phyloP scores from a whole-genome alignment of 495 filamentous ascomycete genomes.

The Copromyces sp. region DNA sequence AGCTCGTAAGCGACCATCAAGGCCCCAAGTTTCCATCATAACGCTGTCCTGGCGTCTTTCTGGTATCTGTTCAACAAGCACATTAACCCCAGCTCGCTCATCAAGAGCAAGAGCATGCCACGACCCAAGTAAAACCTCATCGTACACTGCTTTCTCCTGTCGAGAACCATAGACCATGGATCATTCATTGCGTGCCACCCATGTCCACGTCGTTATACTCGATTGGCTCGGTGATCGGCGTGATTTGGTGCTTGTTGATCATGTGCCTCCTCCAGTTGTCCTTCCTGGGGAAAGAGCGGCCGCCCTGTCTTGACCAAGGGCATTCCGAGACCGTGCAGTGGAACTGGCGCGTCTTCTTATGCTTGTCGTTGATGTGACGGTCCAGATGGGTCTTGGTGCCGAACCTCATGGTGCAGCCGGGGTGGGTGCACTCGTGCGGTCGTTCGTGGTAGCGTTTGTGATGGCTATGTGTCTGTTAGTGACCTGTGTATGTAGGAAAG shows the following conservation, averaged over 20 bases:
- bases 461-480: slow-evolving; percentile 21
- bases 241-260: slow-evolving; percentile 36
- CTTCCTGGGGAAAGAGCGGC: slow-evolving; percentile 41
- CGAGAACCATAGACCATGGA: neutral
- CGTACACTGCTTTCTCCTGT: neutral
- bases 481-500: neutral
- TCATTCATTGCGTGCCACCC: slow-evolving; percentile 4
- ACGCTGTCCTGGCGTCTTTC: neutral
- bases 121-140: neutral
- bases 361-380: slow-evolving; percentile 42
- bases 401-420: slow-evolving; percentile 34
- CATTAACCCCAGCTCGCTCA: neutral
- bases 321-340: slow-evolving; percentile 36
- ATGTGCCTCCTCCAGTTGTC: slow-evolving; percentile 44
- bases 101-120: neutral
- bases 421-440: slow-evolving; percentile 32
- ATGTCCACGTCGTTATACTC: slow-evolving; percentile 20
- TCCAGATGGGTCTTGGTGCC: slow-evolving; percentile 44
- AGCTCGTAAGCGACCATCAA: neutral
- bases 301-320: slow-evolving; percentile 33
- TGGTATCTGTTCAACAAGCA: neutral
- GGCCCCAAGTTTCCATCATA: neutral
- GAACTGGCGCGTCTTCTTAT: slow-evolving; percentile 38
- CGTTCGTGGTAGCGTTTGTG: slow-evolving; percentile 41
- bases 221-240: slow-evolving; percentile 16